A percentile compares a stretch with the other conserved stretches of the same genome.
phyloP scores from a whole-genome alignment of 2,329 filamentous ascomycete species.

The Aschersonia sp. region DNA sequence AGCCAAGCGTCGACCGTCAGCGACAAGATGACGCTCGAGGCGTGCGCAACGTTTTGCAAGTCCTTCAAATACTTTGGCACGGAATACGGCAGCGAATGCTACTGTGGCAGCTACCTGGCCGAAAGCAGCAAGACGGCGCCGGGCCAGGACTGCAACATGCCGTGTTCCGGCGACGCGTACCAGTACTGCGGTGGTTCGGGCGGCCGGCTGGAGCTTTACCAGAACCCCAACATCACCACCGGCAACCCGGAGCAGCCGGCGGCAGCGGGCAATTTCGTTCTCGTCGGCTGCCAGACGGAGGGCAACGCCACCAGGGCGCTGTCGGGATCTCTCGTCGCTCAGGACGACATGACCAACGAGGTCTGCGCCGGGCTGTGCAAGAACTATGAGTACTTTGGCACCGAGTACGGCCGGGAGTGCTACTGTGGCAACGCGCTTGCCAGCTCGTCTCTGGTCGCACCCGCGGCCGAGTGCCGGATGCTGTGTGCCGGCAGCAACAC shows the following conservation, averaged over 20 bases:
- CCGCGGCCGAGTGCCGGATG: conserved; percentile 23
- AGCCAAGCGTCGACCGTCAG: conserved; percentile 10
- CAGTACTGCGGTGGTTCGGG: conserved; percentile 18
- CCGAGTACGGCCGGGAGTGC: conserved; percentile 22
- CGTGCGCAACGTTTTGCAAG: conserved; percentile 18
- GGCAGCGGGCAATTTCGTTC: conserved; percentile 16
- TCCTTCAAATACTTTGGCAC: conserved; percentile 25
- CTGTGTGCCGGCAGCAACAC: conserved; percentile 20
- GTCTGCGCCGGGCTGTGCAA: conserved; percentile 17
- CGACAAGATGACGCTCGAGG: conserved; percentile 17
- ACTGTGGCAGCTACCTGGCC: conserved; percentile 19
- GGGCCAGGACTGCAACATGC: conserved; percentile 18
- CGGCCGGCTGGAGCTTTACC: conserved; percentile 19
- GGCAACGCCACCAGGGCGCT: conserved; percentile 19
- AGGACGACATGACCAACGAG: conserved; percentile 17
- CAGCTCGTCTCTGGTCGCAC: conserved; percentile 12
- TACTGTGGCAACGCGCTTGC: conserved; percentile 19
- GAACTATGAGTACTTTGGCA: conserved; percentile 18
- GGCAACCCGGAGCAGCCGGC: conserved; percentile 16
- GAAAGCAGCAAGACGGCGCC: conserved; percentile 12
- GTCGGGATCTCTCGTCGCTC: conserved; percentile 8
- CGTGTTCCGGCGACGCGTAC: conserved; percentile 16
- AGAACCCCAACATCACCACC: conserved; percentile 11
- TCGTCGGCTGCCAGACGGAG: conserved; percentile 22
- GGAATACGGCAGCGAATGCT: conserved; percentile 24